These are phyloP conservation scores for Termitomyces sp. DNA, from an alignment of 768 basidiomycete species.

Conservation along the genomic window DNA sequence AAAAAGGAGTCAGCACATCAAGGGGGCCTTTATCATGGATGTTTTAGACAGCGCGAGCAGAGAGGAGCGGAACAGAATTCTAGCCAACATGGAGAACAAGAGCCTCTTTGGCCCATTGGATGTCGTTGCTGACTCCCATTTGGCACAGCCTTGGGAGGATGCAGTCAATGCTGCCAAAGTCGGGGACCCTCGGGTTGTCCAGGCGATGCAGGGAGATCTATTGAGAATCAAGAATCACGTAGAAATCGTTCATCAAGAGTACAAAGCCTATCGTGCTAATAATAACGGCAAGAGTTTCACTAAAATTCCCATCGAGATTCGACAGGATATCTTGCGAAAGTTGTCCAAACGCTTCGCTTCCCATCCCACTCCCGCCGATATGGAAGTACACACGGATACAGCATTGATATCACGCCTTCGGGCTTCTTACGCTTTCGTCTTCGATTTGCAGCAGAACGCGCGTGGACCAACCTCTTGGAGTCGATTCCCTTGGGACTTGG, in stretches of 20 bases:
- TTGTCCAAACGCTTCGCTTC: slow-evolving; percentile 36
- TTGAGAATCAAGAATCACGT: slow-evolving; percentile 35
- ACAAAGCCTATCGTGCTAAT: slow-evolving; percentile 10
- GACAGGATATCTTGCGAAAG: slow-evolving; percentile 42
- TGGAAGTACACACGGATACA: slow-evolving; percentile 23
- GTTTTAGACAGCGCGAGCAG: slow-evolving; percentile 11
- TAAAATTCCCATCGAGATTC: slow-evolving; percentile 30
- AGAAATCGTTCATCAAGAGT: slow-evolving; percentile 19
- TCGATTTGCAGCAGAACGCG: slow-evolving; percentile 21
- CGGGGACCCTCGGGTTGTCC: slow-evolving; percentile 10
- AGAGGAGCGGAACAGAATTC: slow-evolving; percentile 10
- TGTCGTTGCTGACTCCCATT: slow-evolving; percentile 14
- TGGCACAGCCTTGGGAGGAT: slow-evolving; percentile 31
- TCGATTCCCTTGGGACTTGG: slow-evolving; percentile 48
- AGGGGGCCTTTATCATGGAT: slow-evolving; percentile 25
- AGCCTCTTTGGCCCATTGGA: slow-evolving; percentile 14
- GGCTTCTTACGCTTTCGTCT: slow-evolving; percentile 46
- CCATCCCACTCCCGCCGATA: slow-evolving; percentile 19
- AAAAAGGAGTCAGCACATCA: slow-evolving; percentile 7
- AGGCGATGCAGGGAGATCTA: slow-evolving; percentile 27
- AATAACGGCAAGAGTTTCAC: slow-evolving; percentile 29
- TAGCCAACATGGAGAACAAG: slow-evolving; percentile 12
- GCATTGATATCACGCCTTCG: slow-evolving; percentile 28
- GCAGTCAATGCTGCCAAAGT: slow-evolving; percentile 19
- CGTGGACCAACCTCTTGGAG: slow-evolving; percentile 15